These are phyloP conservation scores for Lipomyces yamanashiensis DNA, from an alignment of 805 yeast species.

Conservation along the genomic window DNA sequence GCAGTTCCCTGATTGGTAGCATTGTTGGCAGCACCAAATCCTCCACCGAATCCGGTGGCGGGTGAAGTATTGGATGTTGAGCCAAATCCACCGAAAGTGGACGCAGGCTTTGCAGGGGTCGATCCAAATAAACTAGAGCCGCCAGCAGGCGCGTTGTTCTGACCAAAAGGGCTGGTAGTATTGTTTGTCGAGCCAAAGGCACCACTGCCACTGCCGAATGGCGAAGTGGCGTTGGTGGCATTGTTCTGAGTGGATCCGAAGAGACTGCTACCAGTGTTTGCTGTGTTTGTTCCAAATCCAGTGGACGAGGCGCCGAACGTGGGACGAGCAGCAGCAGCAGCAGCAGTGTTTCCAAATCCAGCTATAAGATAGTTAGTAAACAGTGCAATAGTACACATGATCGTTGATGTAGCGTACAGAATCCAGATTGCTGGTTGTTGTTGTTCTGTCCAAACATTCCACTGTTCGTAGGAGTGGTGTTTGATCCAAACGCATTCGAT, in stretches of 20 bases:
- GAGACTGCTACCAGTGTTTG: slow-evolving; percentile 30
- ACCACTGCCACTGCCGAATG: slow-evolving; percentile 25
- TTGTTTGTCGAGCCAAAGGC: slow-evolving; percentile 36
- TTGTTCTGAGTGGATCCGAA: slow-evolving; percentile 20
- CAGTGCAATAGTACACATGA: background rate
- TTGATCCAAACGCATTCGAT: slow-evolving; percentile 16
- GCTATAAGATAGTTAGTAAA: slow-evolving; percentile 16
- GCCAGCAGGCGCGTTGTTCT: slow-evolving; percentile 23
- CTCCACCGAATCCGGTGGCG: slow-evolving; percentile 31
- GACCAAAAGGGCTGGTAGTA: slow-evolving; percentile 36
- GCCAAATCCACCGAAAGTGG: slow-evolving; percentile 40
- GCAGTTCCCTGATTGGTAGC: slow-evolving; percentile 38
- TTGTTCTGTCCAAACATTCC: slow-evolving; percentile 51
- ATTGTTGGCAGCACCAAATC: slow-evolving; percentile 19
- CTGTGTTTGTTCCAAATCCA: slow-evolving; percentile 31
- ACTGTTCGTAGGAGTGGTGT: slow-evolving; percentile 4
- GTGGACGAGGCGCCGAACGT: slow-evolving; percentile 30
- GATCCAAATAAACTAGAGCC: slow-evolving; percentile 30
- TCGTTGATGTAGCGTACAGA: slow-evolving; percentile 18
- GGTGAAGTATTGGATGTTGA: slow-evolving; percentile 23
- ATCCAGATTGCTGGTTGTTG: slow-evolving; percentile 33
- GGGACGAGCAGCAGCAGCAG: slow-evolving; percentile 14
- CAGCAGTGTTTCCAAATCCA: slow-evolving; percentile 28
- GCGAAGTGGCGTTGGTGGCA: slow-evolving; percentile 19
- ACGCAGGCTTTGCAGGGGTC: slow-evolving; percentile 29